Evolutionary conservation across 2,329 filamentous ascomycete species (phyloP), one percentile per base, ranked within the genome.

Genomic region (Monilinia laxa): DNA sequence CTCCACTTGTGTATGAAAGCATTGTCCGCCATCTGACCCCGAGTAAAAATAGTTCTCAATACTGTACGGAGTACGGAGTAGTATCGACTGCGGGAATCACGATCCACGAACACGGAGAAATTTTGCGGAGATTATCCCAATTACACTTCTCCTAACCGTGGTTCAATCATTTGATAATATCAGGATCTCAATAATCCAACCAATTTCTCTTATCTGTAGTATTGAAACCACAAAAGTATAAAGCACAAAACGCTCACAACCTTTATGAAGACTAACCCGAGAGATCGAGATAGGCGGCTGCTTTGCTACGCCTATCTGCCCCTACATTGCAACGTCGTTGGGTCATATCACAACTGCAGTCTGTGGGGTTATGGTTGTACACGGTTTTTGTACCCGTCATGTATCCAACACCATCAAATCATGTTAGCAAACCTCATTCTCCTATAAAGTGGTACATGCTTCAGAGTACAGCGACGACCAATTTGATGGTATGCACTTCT

Each of bases 71-170:
- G 38, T 40, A 12, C 11, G 38, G 38, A 40, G 62, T 64, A 49
- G 45, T 53, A 23, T 51, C 45, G 38, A 51, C n/a, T 51, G 25
- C 55, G 47, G 55, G 35, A 45, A 62, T 60, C 35, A 47, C 64
- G 47, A 65, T 60, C 60, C 55, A 62, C 64, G 47, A 65, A 65
- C 62, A 65, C 47, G 64, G 64, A 62, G 64, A 47, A 18, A 60
- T 40, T 18, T 45, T 52, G 56, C 64, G 64, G 47, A 65, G 55
- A 65, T 65, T 65, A 42, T 60, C 55, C 42, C 47, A 60, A 53
- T 60, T 42, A 40, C 55, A 65, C 25, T 60, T 65, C 38, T 16
- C 23, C 23, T 38, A 64, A 54, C 64, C 47, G 47, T 65, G 55
- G 47, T 53, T 62, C 35, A 45, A 60, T 60, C 47, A 40, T 42